These are phyloP conservation scores for Gleditsia sinensis DNA, from an alignment of 306 rosid genomes.

Conservation along the genomic window DNA sequence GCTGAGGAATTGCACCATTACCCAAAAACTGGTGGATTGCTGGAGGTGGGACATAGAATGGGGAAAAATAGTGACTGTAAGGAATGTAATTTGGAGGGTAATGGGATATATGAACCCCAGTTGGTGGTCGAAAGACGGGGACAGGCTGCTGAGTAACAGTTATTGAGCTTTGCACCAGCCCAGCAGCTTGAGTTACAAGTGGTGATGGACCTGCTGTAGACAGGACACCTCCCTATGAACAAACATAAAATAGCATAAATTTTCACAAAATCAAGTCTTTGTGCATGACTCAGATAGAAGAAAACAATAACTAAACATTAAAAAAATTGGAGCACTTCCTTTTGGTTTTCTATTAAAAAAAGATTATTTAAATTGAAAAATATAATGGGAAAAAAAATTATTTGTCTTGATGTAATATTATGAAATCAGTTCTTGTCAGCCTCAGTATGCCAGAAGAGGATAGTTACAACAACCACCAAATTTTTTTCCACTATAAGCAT, in stretches of 20 bases:
- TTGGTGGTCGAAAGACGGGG: slow-evolving; percentile 80
- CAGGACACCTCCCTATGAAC: slow-evolving; percentile 73
- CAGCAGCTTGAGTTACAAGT: slow-evolving; percentile 82
- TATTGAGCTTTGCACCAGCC: slow-evolving; percentile 88
- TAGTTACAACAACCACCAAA: too few species aligned
- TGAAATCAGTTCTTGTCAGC: slow-evolving; percentile 4
- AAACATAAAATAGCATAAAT: slow-evolving; percentile 31
- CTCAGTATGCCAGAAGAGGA: neutral
- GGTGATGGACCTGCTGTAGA: slow-evolving; percentile 63
- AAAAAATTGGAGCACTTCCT: neutral
- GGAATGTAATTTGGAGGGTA: slow-evolving; percentile 90
- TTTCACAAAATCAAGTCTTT: neutral
- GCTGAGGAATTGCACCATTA: slow-evolving; percentile 86
- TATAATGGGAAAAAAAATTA: neutral
- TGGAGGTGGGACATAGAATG: slow-evolving; percentile 70
- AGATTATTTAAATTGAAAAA: neutral
- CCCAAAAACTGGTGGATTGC: slow-evolving; percentile 91
- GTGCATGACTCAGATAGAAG: neutral
- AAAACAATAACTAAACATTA: neutral
- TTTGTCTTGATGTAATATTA: neutral
- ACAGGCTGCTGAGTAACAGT: slow-evolving; percentile 87
- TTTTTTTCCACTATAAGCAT: too few species aligned
- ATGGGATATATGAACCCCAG: slow-evolving; percentile 84
- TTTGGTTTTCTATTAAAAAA: neutral
- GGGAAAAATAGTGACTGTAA: slow-evolving; percentile 78